These are phyloP conservation scores for Aspergillus wentii DNA, from an alignment of 495 filamentous ascomycete genomes.

Conservation along the genomic window DNA sequence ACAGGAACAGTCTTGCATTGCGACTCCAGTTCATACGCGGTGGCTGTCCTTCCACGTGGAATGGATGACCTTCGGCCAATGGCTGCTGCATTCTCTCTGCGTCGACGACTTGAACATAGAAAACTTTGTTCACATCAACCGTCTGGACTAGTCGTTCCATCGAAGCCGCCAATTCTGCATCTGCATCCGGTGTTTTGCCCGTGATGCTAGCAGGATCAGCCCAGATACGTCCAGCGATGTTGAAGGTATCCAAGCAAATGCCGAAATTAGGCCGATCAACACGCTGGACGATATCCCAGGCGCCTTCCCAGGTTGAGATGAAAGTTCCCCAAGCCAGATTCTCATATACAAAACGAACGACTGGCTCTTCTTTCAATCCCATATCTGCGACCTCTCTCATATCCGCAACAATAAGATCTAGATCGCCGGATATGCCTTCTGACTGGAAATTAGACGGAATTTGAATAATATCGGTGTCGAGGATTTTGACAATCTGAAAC, in stretches of 20 bases:
- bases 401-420: conserved; percentile 55
- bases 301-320: conserved; percentile 59
- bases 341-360: conserved; percentile 64
- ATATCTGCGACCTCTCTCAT: conserved; percentile 56
- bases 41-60: conserved; percentile 57
- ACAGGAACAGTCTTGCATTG: conserved; percentile 67
- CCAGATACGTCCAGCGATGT: conserved; percentile 66
- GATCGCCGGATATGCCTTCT: conserved; percentile 44
- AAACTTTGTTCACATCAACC: conserved; percentile 59
- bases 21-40: conserved; percentile 70
- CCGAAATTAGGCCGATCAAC: conserved; percentile 68
- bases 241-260: conserved; percentile 70
- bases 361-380: conserved; percentile 44
- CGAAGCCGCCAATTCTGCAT: conserved; percentile 49
- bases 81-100: conserved; percentile 55
- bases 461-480: conserved; percentile 59
- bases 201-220: conserved; percentile 54
- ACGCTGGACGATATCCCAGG: conserved; percentile 56
- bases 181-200: conserved; percentile 51
- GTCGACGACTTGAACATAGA: conserved; percentile 70
- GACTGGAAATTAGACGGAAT: conserved; percentile 63
- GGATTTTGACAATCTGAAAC: conserved; percentile 55
- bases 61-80: conserved; percentile 53
- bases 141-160: conserved; percentile 47
- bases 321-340: conserved; percentile 62